Conservation (phyloP, 345 rosid species). For the Hypericum androsaemum region DNA sequence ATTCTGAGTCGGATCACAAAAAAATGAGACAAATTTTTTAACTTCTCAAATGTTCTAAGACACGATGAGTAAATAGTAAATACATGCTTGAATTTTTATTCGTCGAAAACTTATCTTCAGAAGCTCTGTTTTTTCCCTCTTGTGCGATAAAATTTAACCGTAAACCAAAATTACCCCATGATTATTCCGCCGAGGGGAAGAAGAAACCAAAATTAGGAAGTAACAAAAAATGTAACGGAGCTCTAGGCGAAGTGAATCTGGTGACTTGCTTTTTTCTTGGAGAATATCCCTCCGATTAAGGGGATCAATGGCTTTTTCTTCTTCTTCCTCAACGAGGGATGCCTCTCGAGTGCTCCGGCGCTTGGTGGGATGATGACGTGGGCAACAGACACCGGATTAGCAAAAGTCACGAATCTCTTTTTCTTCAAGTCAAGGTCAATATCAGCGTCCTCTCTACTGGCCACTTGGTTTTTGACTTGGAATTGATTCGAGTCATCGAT, state of each 20-base stretch:
- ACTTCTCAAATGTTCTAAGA: too few relatives aligned
- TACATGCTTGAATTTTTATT: too few relatives aligned
- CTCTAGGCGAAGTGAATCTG: not conserved
- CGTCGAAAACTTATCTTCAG: too few relatives aligned
- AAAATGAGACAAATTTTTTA: too few relatives aligned
- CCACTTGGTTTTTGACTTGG: constrained; percentile 19
- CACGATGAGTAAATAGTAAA: too few relatives aligned
- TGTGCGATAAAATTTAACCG: too few relatives aligned
- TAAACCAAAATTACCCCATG: too few relatives aligned
- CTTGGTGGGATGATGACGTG: constrained; percentile 27
- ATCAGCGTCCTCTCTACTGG: constrained; percentile 11
- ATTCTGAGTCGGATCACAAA: too few relatives aligned
- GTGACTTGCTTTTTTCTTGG: constrained; percentile 35
- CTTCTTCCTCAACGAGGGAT: constrained; percentile 49
- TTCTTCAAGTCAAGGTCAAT: constrained; percentile 30
- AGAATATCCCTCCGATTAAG: constrained; percentile 55
- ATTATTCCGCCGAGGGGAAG: too few relatives aligned
- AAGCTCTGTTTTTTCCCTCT: too few relatives aligned
- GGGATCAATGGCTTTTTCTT: constrained; percentile 67
- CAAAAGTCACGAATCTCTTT: constrained; percentile 57
- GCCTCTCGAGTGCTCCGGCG: constrained; percentile 42
- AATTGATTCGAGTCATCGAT: constrained; percentile 31
- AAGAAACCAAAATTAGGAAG: too few relatives aligned
- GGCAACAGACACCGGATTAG: constrained; percentile 32
- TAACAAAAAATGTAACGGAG: too few relatives aligned